Percentiles rank a stretch among this genome's conserved stretches.
Conservation (phyloP, 495 filamentous ascomycete species). For the Xylaria palmicola region DNA sequence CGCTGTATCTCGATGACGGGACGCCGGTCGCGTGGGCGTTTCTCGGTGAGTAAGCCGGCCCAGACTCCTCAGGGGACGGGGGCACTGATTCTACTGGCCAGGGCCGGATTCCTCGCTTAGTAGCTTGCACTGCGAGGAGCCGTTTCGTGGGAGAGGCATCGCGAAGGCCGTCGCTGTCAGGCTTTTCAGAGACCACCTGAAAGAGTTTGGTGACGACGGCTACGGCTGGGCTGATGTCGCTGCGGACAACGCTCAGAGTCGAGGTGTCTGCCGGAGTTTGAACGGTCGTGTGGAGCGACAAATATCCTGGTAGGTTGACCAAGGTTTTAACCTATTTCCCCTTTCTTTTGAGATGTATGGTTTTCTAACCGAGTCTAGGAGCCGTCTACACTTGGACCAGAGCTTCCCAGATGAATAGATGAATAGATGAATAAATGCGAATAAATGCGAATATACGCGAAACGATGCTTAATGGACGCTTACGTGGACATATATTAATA, state of each 20-base stretch:
- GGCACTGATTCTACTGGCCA: background rate
- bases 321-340: background rate
- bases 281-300: conserved; percentile 39
- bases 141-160: conserved; percentile 43
- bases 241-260: conserved; percentile 38
- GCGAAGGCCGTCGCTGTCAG: conserved; percentile 44
- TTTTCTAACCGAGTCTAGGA: conserved; percentile 18
- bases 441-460: too few relatives aligned
- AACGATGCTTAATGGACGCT: too few relatives aligned
- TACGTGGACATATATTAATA: too few relatives aligned
- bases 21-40: conserved; percentile 46
- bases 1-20: conserved; percentile 33
- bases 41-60: conserved; percentile 29
- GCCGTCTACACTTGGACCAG: conserved; percentile 24
- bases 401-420: conserved; percentile 23
- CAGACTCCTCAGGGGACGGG: background rate
- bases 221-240: conserved; percentile 46
- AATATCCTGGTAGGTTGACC: conserved; percentile 42
- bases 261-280: conserved; percentile 44
- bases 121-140: conserved; percentile 32
- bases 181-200: conserved; percentile 39
- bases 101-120: conserved; percentile 30
- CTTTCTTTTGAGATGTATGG: background rate
- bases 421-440: too few relatives aligned
- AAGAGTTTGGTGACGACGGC: conserved; percentile 37